phyloP scores from a whole-genome alignment of 768 basidiomycete genomes.

The Dioszegia hungarica region DNA sequence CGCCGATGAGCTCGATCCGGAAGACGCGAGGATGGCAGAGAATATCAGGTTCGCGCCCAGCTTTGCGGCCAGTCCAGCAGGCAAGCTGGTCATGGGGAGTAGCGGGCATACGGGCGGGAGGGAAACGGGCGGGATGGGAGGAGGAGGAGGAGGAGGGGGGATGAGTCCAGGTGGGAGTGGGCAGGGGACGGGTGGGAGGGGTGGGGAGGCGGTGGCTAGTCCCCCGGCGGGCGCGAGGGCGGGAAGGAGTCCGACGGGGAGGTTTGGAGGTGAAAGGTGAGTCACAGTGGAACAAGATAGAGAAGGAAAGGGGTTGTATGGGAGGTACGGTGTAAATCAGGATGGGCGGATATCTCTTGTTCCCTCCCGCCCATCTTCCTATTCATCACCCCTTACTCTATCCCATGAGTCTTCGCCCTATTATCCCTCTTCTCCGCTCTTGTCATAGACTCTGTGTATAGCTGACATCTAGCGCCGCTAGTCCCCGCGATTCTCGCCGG shows the following conservation, averaged over 20 bases:
- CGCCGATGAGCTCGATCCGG: constrained; percentile 37
- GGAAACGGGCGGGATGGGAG: background rate
- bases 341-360: background rate
- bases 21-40: constrained; percentile 37
- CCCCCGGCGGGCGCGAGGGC: constrained; percentile 11
- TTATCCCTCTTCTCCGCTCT: too few relatives aligned
- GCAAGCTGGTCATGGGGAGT: constrained; percentile 29
- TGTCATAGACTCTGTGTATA: background rate
- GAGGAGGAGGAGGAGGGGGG: background rate
- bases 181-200: background rate
- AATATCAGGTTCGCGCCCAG: constrained; percentile 36
- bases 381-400: background rate
- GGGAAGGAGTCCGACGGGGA: constrained; percentile 19
- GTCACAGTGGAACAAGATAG: too few relatives aligned
- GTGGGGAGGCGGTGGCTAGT: too few relatives aligned
- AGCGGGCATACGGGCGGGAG: background rate
- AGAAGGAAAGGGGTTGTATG: too few relatives aligned
- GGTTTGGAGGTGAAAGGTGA: constrained; percentile 20
- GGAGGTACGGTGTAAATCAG: too few relatives aligned
- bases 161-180: background rate
- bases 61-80: constrained; percentile 35
- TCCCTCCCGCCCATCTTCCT: too few relatives aligned
- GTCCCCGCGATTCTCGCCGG: constrained; percentile 12
- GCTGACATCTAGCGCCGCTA: constrained; percentile 13
- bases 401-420: too few relatives aligned